These are phyloP conservation scores for Phytophthora parvispora DNA, from an alignment of 352 stramenopile genomes.

Conservation along the genomic window DNA sequence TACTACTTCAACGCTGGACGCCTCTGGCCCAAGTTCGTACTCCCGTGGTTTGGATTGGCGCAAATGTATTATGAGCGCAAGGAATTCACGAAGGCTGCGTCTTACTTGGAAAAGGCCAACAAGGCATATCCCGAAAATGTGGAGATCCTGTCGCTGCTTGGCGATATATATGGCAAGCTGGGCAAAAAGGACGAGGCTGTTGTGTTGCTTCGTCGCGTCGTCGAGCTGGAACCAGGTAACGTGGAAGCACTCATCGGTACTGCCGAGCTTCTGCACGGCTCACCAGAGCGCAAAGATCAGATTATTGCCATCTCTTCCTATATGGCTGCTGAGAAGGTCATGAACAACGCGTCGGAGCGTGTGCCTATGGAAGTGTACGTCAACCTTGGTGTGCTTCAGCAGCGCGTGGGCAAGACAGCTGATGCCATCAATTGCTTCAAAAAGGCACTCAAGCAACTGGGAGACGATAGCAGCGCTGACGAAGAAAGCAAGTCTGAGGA, in stretches of 20 bases:
- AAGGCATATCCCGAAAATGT: slow-evolving; percentile 92
- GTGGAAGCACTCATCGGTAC: slow-evolving; percentile 88
- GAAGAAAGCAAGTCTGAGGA: slow-evolving; percentile 54
- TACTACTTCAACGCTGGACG: slow-evolving; percentile 97
- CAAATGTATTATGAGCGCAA: slow-evolving; percentile 94
- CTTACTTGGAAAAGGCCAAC: slow-evolving; percentile 91
- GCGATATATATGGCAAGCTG: slow-evolving; percentile 85
- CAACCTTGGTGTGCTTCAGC: slow-evolving; percentile 86
- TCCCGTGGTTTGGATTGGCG: slow-evolving; percentile 88
- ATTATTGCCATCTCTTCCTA: slow-evolving; percentile 93
- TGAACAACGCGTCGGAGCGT: slow-evolving; percentile 83
- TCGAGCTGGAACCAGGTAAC: slow-evolving; percentile 88
- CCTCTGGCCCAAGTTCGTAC: slow-evolving; percentile 88
- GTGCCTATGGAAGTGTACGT: slow-evolving; percentile 90
- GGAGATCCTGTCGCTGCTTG: slow-evolving; percentile 85
- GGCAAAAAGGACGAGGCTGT: slow-evolving; percentile 88
- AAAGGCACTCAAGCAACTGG: slow-evolving; percentile 72
- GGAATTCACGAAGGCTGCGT: slow-evolving; percentile 83
- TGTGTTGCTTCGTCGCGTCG: slow-evolving; percentile 81
- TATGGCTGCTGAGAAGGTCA: slow-evolving; percentile 89
- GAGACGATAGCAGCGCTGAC: slow-evolving; percentile 40
- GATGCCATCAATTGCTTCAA: slow-evolving; percentile 95
- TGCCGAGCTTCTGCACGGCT: slow-evolving; percentile 82
- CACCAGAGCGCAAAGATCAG: slow-evolving; percentile 87
- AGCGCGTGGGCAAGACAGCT: slow-evolving; percentile 88